These are phyloP conservation scores for Zygoascus meyerae DNA, from an alignment of 1,139 yeast species.

Conservation along the genomic window DNA sequence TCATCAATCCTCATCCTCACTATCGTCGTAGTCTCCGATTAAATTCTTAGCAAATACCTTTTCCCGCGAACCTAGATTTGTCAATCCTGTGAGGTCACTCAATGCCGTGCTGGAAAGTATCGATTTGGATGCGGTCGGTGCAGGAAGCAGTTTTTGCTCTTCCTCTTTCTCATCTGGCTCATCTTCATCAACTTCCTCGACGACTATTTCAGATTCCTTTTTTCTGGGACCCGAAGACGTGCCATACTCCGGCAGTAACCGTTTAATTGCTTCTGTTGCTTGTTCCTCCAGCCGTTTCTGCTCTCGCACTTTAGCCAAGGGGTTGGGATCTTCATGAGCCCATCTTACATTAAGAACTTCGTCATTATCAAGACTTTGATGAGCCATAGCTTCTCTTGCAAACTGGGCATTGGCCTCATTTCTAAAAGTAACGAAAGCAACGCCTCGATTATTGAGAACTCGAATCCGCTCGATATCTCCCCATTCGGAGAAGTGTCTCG, in stretches of 20 bases:
- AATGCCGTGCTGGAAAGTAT: slow-evolving; percentile 8
- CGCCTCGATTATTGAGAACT: slow-evolving; percentile 55
- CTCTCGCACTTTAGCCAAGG: slow-evolving; percentile 53
- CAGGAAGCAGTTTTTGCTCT: not conserved
- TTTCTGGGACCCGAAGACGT: slow-evolving; percentile 10
- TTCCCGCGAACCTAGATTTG: not conserved
- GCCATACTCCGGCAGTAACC: slow-evolving; percentile 30
- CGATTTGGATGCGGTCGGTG: not conserved
- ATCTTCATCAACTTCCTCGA: not conserved
- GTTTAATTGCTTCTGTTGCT: slow-evolving; percentile 37
- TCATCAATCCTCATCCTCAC: slow-evolving; percentile 10
- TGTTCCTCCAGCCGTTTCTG: slow-evolving; percentile 36
- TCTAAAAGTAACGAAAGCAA: slow-evolving; percentile 73
- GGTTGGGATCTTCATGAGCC: slow-evolving; percentile 89
- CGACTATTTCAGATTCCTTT: not conserved
- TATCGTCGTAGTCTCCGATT: slow-evolving; percentile 8
- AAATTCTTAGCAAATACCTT: not conserved
- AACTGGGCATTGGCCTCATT: slow-evolving; percentile 77
- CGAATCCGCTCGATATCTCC: slow-evolving; percentile 69
- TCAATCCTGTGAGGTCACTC: slow-evolving; percentile 4
- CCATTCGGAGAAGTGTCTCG: slow-evolving; percentile 59
- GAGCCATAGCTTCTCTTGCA: slow-evolving; percentile 54
- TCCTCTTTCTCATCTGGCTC: slow-evolving; percentile 1
- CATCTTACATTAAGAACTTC: slow-evolving; percentile 72
- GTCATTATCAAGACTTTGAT: slow-evolving; percentile 61